phyloP scores from a whole-genome alignment of 2,329 filamentous ascomycete species.

The Claviceps humidiphila region DNA sequence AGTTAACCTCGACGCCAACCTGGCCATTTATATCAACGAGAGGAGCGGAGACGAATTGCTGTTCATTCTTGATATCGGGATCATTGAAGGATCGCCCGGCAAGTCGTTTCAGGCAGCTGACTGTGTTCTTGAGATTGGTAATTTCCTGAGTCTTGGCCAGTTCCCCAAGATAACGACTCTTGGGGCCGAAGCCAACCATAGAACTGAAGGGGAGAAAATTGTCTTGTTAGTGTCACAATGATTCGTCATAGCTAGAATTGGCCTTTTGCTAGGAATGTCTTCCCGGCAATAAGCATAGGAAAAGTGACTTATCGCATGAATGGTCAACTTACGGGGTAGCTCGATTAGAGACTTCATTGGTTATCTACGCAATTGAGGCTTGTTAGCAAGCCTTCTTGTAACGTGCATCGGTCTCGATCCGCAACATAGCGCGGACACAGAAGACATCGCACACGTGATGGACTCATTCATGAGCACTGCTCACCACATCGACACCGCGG shows the following conservation, averaged over 20 bases:
- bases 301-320: conserved; percentile 8
- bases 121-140: conserved; percentile 98
- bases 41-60: conserved; percentile 74
- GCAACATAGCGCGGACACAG: background rate
- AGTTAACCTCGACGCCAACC: conserved; percentile 86
- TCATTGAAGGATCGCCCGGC: conserved; percentile 77
- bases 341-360: conserved; percentile 98
- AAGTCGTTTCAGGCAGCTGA: conserved; percentile 83
- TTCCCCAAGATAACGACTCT: conserved; percentile 88
- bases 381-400: background rate
- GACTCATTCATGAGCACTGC: conserved; percentile 28
- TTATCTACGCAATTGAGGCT: conserved; percentile 49
- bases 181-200: conserved; percentile 88
- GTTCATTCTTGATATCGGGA: conserved; percentile 85
- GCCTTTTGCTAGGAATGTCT: background rate
- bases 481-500: conserved; percentile 95
- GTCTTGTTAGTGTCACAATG: background rate
- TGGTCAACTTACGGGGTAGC: conserved; percentile 72
- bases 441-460: background rate
- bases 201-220: conserved; percentile 41
- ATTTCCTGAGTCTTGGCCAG: conserved; percentile 97
- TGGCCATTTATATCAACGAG: conserved; percentile 87
- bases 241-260: background rate
- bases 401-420: too few relatives aligned
- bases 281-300: background rate